Conservation (phyloP, 2,329 filamentous ascomycete species). For the Botrytis squamosa region DNA sequence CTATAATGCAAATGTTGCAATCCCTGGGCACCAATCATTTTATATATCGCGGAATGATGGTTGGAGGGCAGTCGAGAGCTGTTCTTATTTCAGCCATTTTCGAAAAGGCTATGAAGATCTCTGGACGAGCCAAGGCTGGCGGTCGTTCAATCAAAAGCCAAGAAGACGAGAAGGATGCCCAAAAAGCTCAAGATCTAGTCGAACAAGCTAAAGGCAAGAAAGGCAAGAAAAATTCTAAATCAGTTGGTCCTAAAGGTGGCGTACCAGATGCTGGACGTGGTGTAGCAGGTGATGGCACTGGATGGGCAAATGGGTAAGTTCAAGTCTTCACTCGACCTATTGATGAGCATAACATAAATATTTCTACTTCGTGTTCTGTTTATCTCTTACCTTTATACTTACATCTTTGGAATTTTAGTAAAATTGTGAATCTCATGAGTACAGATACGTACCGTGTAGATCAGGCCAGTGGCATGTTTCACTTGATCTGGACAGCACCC, state of each 20-base stretch:
- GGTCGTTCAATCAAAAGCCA: conserved; percentile 51
- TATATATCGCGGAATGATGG: conserved; percentile 87
- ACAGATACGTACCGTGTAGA: conserved; percentile 93
- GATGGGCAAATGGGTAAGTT: conserved; percentile 77
- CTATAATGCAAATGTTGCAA: conserved; percentile 79
- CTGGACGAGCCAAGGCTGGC: conserved; percentile 82
- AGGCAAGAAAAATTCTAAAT: conserved; percentile 45
- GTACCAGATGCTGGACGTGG: conserved; percentile 46
- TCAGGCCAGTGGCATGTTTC: conserved; percentile 83
- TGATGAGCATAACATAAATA: background rate
- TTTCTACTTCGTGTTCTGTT: background rate
- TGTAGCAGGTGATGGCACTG: conserved; percentile 67
- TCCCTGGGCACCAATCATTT: conserved; percentile 85
- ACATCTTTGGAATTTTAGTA: background rate
- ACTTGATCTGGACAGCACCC: conserved; percentile 86
- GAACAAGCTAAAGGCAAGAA: conserved; percentile 43
- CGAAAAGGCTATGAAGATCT: conserved; percentile 88
- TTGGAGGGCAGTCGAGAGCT: conserved; percentile 79
- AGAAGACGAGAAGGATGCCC: conserved; percentile 29
- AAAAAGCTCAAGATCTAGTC: conserved; percentile 47
- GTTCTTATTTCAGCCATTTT: conserved; percentile 85
- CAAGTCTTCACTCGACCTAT: background rate
- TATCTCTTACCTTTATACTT: background rate
- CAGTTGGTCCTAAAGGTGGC: conserved; percentile 43
- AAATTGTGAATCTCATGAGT: conserved; percentile 74